These are phyloP conservation scores for Lanzia echinophila DNA, from an alignment of 2,329 filamentous ascomycete genomes.

Conservation along the genomic window DNA sequence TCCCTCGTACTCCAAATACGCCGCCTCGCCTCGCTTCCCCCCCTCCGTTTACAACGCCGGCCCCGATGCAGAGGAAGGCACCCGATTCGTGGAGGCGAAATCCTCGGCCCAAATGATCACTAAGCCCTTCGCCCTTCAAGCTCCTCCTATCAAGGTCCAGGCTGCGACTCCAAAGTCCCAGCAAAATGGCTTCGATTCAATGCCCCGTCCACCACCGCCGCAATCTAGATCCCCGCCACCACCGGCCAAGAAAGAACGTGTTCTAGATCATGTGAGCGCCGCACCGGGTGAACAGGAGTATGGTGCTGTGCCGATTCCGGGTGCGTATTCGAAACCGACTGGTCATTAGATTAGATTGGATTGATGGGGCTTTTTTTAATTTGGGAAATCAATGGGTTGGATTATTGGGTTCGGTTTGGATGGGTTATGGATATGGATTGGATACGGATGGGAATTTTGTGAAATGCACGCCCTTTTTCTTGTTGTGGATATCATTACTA, in stretches of 20 bases:
- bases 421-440: too few relatives aligned
- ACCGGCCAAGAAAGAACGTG: constrained; percentile 25
- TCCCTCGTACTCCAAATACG: constrained; percentile 40
- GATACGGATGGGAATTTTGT: neutral
- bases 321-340: constrained; percentile 62
- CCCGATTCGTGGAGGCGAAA: constrained; percentile 52
- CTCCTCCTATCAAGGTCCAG: constrained; percentile 73
- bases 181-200: constrained; percentile 55
- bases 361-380: too few relatives aligned
- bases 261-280: constrained; percentile 58
- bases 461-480: neutral
- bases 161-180: constrained; percentile 61
- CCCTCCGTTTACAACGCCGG: constrained; percentile 47
- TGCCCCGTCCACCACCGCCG: constrained; percentile 17
- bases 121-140: constrained; percentile 76
- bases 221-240: neutral
- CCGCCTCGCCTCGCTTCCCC: constrained; percentile 49
- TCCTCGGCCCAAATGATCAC: constrained; percentile 52
- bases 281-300: constrained; percentile 80
- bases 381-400: neutral
- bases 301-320: constrained; percentile 80
- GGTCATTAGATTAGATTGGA: too few relatives aligned
- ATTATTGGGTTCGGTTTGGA: neutral
- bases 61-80: constrained; percentile 46
- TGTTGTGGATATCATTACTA: neutral